phyloP scores from a whole-genome alignment of 2,329 filamentous ascomycete genomes.

The Basipetospora chlamydospora region DNA sequence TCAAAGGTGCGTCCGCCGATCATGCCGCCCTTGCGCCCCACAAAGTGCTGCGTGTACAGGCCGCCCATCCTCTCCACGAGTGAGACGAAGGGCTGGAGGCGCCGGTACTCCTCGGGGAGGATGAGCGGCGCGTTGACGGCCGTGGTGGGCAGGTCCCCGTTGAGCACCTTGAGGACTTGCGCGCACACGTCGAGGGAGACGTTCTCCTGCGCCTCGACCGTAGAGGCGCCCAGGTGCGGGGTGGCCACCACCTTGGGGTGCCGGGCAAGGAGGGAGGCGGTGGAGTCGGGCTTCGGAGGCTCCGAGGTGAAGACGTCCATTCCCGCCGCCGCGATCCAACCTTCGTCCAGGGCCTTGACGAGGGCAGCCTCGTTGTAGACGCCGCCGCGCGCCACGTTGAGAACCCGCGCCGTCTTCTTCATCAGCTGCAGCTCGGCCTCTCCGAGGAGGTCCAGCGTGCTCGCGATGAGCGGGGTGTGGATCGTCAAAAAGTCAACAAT shows the following conservation, averaged over 20 bases:
- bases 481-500: conserved; percentile 65
- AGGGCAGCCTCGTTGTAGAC: conserved; percentile 67
- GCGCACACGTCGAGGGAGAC: conserved; percentile 72
- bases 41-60: conserved; percentile 66
- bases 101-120: conserved; percentile 64
- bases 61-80: conserved; percentile 68
- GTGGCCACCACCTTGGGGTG: conserved; percentile 64
- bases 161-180: conserved; percentile 60
- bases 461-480: conserved; percentile 66
- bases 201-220: conserved; percentile 71
- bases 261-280: conserved; percentile 46
- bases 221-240: conserved; percentile 67
- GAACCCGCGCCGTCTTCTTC: conserved; percentile 57
- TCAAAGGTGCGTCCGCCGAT: conserved; percentile 57
- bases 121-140: conserved; percentile 75
- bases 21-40: conserved; percentile 23
- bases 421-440: conserved; percentile 52
- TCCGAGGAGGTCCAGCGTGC: conserved; percentile 60
- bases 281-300: conserved; percentile 40
- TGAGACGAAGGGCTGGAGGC: conserved; percentile 60
- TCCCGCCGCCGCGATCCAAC: conserved; percentile 61
- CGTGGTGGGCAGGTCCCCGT: conserved; percentile 56
- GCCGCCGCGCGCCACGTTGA: conserved; percentile 69
- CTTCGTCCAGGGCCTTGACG: conserved; percentile 52
- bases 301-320: conserved; percentile 70